These are phyloP conservation scores for Acorus gramineus DNA, from an alignment of 106 monocot species.

Conservation along the genomic window DNA sequence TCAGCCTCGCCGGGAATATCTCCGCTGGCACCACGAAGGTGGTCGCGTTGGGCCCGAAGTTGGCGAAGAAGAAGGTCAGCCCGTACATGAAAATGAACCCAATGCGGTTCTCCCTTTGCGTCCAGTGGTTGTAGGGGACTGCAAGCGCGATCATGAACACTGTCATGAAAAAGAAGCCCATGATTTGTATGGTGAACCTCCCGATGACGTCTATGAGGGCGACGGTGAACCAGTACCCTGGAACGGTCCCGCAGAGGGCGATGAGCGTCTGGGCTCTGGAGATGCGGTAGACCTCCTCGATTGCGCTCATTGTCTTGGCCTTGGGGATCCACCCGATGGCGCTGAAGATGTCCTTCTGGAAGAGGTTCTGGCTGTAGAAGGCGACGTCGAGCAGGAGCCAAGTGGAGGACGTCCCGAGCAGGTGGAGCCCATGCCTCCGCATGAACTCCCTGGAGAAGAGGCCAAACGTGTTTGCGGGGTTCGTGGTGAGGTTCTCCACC, in stretches of 20 bases:
- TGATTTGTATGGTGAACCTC: slow-evolving; percentile 50
- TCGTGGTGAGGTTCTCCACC: background rate
- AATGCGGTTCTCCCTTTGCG: slow-evolving; percentile 25
- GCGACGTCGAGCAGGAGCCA: slow-evolving; percentile 24
- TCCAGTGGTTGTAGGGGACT: slow-evolving; percentile 65
- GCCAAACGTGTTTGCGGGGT: slow-evolving; percentile 23
- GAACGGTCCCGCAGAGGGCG: slow-evolving; percentile 74
- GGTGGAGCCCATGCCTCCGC: slow-evolving; percentile 43
- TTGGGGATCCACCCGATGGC: slow-evolving; percentile 68
- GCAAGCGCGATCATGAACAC: slow-evolving; percentile 64
- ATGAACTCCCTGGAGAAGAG: slow-evolving; percentile 44
- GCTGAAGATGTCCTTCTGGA: slow-evolving; percentile 76
- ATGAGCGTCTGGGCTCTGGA: slow-evolving; percentile 59
- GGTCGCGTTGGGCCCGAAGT: slow-evolving; percentile 73
- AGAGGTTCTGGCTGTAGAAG: slow-evolving; percentile 38
- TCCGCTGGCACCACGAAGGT: slow-evolving; percentile 82
- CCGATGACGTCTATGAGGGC: slow-evolving; percentile 60
- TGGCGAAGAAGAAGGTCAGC: slow-evolving; percentile 84
- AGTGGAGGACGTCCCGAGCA: slow-evolving; percentile 16
- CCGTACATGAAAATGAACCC: slow-evolving; percentile 69
- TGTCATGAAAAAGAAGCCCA: slow-evolving; percentile 53
- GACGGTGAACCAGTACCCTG: slow-evolving; percentile 82
- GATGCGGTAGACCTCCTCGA: slow-evolving; percentile 63
- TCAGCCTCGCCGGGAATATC: slow-evolving; percentile 71
- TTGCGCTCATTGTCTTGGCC: slow-evolving; percentile 58